These are phyloP conservation scores for Cunninghamia lanceolata DNA, from an alignment of 75 land plant species.

Conservation along the genomic window DNA sequence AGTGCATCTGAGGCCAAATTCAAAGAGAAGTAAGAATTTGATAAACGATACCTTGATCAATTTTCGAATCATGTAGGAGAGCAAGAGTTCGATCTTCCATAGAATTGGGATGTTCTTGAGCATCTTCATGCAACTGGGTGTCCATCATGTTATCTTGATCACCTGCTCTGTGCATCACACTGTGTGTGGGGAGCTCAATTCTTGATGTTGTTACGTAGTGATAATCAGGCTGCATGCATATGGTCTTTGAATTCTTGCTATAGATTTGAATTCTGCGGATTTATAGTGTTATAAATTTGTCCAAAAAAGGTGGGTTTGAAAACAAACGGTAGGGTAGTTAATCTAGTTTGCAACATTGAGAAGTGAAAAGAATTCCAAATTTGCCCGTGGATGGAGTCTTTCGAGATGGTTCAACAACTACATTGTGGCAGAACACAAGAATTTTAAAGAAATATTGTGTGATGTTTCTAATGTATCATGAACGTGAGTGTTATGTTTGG, in stretches of 20 bases:
- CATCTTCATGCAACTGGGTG: background rate
- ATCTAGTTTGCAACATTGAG: no score
- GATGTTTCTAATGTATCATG: no score
- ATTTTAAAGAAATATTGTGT: no score
- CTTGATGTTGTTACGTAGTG: background rate
- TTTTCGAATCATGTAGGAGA: constrained; percentile 27
- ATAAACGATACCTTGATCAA: constrained; percentile 23
- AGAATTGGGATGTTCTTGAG: background rate
- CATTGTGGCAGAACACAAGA: no score
- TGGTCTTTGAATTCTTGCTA: background rate
- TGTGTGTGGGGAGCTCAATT: background rate
- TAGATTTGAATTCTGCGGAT: background rate
- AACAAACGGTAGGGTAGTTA: no score
- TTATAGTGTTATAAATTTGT: background rate
- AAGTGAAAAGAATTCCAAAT: no score
- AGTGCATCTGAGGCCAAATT: background rate
- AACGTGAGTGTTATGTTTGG: no score
- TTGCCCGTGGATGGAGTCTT: no score
- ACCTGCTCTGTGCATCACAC: background rate
- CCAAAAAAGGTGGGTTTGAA: no score
- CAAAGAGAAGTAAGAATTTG: background rate
- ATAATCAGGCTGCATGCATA: background rate
- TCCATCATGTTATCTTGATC: background rate
- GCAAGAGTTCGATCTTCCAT: constrained; percentile 26
- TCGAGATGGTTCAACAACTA: no score